These are phyloP conservation scores for Rhynchosporium secalis DNA, from an alignment of 2,329 filamentous ascomycete species.

Conservation along the genomic window DNA sequence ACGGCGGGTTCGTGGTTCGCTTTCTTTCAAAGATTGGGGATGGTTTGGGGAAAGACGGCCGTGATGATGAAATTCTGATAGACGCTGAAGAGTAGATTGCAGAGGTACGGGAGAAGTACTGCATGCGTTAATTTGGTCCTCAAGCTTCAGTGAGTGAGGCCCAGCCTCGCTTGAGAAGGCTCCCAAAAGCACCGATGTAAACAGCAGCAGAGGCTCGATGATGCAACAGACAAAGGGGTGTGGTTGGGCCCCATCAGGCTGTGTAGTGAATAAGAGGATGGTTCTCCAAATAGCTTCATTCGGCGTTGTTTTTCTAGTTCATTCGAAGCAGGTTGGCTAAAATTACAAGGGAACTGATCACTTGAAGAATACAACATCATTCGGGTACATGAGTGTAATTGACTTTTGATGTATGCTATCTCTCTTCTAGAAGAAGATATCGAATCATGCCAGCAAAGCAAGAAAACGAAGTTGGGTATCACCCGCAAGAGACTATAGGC, in stretches of 20 bases:
- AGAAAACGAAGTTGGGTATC: constrained; percentile 37
- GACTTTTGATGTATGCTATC: constrained; percentile 40
- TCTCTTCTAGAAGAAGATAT: constrained; percentile 32
- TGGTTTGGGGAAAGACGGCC: constrained; percentile 15
- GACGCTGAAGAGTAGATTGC: not conserved
- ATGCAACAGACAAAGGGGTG: too few relatives aligned
- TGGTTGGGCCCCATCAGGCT: not conserved
- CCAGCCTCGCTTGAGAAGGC: not conserved
- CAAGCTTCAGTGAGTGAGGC: not conserved
- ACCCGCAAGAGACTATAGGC: constrained; percentile 25
- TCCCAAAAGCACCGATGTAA: not conserved
- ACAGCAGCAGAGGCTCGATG: not conserved
- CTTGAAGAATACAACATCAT: not conserved
- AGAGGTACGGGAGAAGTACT: not conserved
- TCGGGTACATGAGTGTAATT: constrained; percentile 38
- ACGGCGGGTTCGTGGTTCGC: constrained; percentile 15
- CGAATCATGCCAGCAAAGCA: constrained; percentile 30
- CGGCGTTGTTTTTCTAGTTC: not conserved
- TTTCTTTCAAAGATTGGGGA: constrained; percentile 20
- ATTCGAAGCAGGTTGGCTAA: not conserved
- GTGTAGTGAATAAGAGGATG: not conserved
- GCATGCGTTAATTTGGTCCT: not conserved
- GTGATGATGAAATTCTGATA: not conserved
- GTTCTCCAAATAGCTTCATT: not conserved
- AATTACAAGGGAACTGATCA: not conserved